Conservation (phyloP, 768 basidiomycete species). For the Mrakia hoshinonis region DNA sequence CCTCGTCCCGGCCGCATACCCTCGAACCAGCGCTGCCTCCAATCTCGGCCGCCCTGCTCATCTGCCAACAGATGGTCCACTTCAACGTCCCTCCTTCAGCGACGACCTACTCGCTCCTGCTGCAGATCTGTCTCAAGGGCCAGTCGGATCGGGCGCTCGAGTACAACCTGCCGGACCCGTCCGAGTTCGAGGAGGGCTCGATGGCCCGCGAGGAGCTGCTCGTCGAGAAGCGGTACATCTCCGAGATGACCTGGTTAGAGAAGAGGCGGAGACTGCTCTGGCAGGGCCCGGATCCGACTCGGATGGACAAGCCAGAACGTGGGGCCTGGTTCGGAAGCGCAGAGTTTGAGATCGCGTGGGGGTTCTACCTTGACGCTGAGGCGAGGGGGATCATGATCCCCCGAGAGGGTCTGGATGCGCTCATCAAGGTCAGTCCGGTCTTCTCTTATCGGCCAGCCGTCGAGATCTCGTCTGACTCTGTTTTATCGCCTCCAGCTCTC, state of each 20-base stretch:
- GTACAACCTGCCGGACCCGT: background rate
- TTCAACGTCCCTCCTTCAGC: background rate
- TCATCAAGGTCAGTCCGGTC: conserved; percentile 12
- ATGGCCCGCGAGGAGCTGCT: background rate
- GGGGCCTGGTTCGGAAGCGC: conserved; percentile 22
- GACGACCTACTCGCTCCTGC: conserved; percentile 20
- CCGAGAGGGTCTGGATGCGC: conserved; percentile 7
- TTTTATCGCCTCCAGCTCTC: background rate
- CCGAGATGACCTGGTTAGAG: conserved; percentile 19
- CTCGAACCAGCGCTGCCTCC: background rate
- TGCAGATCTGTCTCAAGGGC: conserved; percentile 19
- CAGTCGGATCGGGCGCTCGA: conserved; percentile 12
- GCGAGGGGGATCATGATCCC: conserved; percentile 11
- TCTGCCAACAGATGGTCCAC: conserved; percentile 6
- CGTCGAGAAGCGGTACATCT: background rate
- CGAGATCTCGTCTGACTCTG: background rate
- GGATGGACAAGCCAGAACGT: background rate
- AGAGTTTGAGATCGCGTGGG: conserved; percentile 25
- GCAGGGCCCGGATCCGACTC: background rate
- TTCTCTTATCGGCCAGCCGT: too few relatives aligned
- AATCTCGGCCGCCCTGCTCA: background rate
- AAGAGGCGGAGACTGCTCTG: conserved; percentile 1
- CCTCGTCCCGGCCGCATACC: background rate
- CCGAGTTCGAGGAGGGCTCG: background rate
- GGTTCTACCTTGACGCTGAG: conserved; percentile 20